Conservation (phyloP, 2,329 filamentous ascomycete genomes). For the Calcarisporium arbuscula region DNA sequence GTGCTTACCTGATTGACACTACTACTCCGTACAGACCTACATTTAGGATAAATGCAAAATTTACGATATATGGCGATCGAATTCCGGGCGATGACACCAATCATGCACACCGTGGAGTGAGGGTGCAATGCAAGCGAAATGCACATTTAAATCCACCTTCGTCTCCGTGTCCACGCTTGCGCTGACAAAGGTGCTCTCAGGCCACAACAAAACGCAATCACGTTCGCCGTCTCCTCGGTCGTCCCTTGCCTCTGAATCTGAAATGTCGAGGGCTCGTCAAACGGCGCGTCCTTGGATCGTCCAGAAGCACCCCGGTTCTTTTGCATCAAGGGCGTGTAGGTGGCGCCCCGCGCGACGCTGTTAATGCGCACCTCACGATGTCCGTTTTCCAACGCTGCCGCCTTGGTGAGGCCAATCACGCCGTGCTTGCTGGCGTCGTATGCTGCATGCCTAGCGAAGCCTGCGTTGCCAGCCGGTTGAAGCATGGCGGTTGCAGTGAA, state of each 20-base stretch:
- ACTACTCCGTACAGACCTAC: too few species aligned
- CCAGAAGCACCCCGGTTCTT: slow-evolving; percentile 29
- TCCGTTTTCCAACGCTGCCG: slow-evolving; percentile 28
- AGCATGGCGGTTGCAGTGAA: not conserved
- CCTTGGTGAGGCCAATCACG: slow-evolving; percentile 25
- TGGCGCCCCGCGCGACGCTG: slow-evolving; percentile 38
- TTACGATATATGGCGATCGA: too few species aligned
- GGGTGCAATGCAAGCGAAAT: too few species aligned
- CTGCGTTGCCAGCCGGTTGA: slow-evolving; percentile 6
- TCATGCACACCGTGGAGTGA: too few species aligned
- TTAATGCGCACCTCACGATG: slow-evolving; percentile 36
- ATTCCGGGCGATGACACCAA: too few species aligned
- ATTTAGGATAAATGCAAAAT: too few species aligned
- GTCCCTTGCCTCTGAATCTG: slow-evolving; percentile 36
- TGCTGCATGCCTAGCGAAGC: slow-evolving; percentile 23
- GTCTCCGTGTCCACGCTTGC: slow-evolving; percentile 37
- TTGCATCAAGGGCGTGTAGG: slow-evolving; percentile 42
- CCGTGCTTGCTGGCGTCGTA: slow-evolving; percentile 30
- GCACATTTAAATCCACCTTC: slow-evolving; percentile 28
- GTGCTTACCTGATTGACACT: too few species aligned
- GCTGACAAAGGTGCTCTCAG: slow-evolving; percentile 39
- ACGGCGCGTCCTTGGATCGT: slow-evolving; percentile 28
- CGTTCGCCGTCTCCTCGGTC: slow-evolving; percentile 38
- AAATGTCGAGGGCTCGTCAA: slow-evolving; percentile 36
- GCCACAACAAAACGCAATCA: slow-evolving; percentile 42